Evolutionary conservation across 2,329 filamentous ascomycete genomes (phyloP), one percentile per base, ranked within the genome.

Genomic region (Arthrobotrys sinensis): DNA sequence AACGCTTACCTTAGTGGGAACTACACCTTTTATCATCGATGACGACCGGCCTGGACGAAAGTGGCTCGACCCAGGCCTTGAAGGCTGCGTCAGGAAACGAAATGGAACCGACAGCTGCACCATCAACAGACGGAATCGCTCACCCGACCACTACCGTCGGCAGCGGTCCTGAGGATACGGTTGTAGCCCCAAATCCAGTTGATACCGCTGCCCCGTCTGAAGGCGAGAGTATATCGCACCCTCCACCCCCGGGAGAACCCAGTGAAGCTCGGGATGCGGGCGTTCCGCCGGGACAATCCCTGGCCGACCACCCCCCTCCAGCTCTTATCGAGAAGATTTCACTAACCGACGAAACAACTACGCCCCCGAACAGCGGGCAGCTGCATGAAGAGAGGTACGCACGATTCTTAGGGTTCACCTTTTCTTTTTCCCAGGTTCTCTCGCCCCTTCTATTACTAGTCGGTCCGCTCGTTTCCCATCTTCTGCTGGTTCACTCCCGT

Each of bases 281-380:
- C 32, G n/a, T 45, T n/a, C 28, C 46, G 32, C 57, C 73, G 38
- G 73, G 66, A 50, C 57, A 77, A 53, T 53, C 73, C 73, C 64
- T 67, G 60, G 57, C 40, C 50, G 66, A 77, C 52, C 71, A 68
- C 34, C 73, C 72, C 60, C 72, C 57, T 66, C 73, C 66, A 70
- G 62, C 66, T 45, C 73, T 77, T 77, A 77, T 77, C 73, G 73
- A 77, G 43, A 70, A 71, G 65, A 77, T 77, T 66, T 77, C 73
- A 16, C 48, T 77, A 70, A 50, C 66, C 40, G 73, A 77, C 73
- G 46, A 76, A 57, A 50, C 69, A 60, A 77, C 60, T 14, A 48
- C 57, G 36, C 72, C 72, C 72, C 69, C 69, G 60, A 60, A 24
- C 19, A 46, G 57, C 73, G 73, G 73, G 24, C 57, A 71, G 60